Conservation (phyloP, 2,329 filamentous ascomycete genomes). For the Xylariomycetidae sp. region DNA sequence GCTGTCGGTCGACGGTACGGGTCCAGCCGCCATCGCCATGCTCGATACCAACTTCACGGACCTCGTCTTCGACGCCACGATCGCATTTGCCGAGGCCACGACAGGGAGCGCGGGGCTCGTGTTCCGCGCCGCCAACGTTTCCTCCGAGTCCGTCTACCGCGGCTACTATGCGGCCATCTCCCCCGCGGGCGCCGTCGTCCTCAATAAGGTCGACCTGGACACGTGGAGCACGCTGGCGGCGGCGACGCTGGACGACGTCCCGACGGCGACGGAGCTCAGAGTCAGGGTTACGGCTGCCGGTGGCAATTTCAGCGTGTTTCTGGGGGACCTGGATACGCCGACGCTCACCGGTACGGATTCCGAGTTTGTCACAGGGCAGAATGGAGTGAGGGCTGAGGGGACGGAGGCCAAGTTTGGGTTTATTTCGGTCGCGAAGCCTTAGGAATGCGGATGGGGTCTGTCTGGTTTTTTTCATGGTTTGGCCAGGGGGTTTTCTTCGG, state of each 20-base stretch:
- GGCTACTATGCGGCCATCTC: constrained; percentile 26
- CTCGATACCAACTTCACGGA: constrained; percentile 34
- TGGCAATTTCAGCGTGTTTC: background rate
- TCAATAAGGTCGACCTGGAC: constrained; percentile 18
- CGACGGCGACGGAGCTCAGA: constrained; percentile 11
- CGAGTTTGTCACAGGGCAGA: background rate
- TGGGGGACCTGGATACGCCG: background rate
- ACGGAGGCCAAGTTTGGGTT: background rate
- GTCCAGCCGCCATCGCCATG: constrained; percentile 21
- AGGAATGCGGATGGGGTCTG: too few species aligned
- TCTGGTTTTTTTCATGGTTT: background rate
- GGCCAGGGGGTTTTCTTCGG: too few species aligned
- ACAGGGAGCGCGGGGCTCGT: constrained; percentile 28
- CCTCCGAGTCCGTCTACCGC: constrained; percentile 16
- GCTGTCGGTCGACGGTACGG: constrained; percentile 16
- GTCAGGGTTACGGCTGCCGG: constrained; percentile 21
- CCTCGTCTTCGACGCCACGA: constrained; percentile 25
- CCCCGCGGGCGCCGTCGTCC: constrained; percentile 12
- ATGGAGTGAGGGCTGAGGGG: background rate
- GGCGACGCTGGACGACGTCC: constrained; percentile 3
- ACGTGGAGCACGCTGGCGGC: constrained; percentile 11
- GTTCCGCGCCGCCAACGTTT: constrained; percentile 27
- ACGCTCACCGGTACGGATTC: background rate
- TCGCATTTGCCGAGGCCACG: constrained; percentile 13
- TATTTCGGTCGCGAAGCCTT: background rate